Evolutionary conservation across 2,329 filamentous ascomycete species (phyloP).

Genomic region (Epichloe aotearoae): DNA sequence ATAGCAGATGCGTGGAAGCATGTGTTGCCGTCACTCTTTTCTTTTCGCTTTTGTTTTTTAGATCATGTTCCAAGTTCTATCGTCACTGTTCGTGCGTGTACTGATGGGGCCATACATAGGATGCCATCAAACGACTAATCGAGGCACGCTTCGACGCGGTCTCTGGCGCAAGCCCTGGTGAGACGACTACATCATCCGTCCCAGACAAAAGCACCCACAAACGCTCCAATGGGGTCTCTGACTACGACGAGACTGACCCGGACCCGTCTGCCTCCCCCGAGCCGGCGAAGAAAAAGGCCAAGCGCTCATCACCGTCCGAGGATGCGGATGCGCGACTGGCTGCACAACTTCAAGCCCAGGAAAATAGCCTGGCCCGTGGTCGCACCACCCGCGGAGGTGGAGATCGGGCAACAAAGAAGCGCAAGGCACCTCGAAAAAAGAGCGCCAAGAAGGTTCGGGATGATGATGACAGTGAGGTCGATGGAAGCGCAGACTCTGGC

Average conservation of each 20-base stretch:
- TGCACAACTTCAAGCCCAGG: constrained; percentile 79
- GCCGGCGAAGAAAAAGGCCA: constrained; percentile 52
- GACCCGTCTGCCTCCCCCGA: constrained; percentile 32
- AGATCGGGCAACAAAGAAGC: constrained; percentile 51
- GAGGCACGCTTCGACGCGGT: constrained; percentile 62
- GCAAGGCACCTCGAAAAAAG: constrained; percentile 60
- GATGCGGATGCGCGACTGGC: constrained; percentile 82
- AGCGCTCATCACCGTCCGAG: constrained; percentile 42
- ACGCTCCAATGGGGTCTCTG: constrained; percentile 22
- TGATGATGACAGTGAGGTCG: constrained; percentile 69
- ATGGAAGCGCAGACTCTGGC: constrained; percentile 43
- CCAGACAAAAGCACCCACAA: constrained; percentile 21
- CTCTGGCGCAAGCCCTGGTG: constrained; percentile 36
- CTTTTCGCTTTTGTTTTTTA: not conserved
- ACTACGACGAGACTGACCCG: constrained; percentile 32
- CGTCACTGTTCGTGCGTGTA: not conserved
- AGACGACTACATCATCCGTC: constrained; percentile 24
- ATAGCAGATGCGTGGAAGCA: too few relatives aligned
- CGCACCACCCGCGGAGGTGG: constrained; percentile 67
- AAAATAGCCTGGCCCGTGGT: constrained; percentile 57
- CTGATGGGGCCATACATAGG: constrained; percentile 31
- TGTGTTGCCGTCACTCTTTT: too few relatives aligned
- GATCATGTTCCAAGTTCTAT: not conserved
- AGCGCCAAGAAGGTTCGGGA: constrained; percentile 60
- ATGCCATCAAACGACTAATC: constrained; percentile 58